These are phyloP conservation scores for Jatropha multifida DNA, from an alignment of 441 rosid genomes.

Conservation along the genomic window DNA sequence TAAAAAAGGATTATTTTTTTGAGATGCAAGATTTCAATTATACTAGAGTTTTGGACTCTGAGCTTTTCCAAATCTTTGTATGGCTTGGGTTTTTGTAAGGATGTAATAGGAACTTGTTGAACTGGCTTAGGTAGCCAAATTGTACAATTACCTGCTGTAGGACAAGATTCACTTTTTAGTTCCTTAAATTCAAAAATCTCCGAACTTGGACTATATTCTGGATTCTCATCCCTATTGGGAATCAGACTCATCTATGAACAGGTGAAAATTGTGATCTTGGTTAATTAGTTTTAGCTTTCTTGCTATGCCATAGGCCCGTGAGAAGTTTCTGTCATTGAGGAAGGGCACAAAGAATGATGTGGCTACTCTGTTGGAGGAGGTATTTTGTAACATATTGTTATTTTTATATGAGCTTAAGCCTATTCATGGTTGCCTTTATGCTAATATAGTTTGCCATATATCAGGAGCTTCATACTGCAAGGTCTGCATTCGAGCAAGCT, in stretches of 20 bases:
- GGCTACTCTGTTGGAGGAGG: constrained; percentile 86
- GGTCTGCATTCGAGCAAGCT: constrained; percentile 94
- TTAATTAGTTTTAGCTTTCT: constrained; percentile 5
- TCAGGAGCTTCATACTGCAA: constrained; percentile 93
- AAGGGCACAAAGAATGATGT: constrained; percentile 88
- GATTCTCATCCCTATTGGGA: background rate
- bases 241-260: background rate
- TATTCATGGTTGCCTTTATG: constrained; percentile 13
- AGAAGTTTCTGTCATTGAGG: constrained; percentile 93
- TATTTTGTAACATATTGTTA: constrained; percentile 31
- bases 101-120: background rate
- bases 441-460: constrained; percentile 29
- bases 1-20: background rate
- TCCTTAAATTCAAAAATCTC: background rate
- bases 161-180: constrained; percentile 8
- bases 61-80: background rate
- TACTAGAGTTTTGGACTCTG: background rate
- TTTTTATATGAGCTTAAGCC: constrained; percentile 12
- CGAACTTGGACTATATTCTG: background rate
- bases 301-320: constrained; percentile 68
- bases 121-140: background rate
- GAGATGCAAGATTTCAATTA: background rate
- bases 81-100: constrained; percentile 1
- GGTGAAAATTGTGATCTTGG: constrained; percentile 2
- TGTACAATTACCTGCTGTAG: background rate